Percentiles rank a stretch among this genome's conserved stretches.
Conservation (phyloP, 169 alveolate species). For the Plasmodium vivax region DNA sequence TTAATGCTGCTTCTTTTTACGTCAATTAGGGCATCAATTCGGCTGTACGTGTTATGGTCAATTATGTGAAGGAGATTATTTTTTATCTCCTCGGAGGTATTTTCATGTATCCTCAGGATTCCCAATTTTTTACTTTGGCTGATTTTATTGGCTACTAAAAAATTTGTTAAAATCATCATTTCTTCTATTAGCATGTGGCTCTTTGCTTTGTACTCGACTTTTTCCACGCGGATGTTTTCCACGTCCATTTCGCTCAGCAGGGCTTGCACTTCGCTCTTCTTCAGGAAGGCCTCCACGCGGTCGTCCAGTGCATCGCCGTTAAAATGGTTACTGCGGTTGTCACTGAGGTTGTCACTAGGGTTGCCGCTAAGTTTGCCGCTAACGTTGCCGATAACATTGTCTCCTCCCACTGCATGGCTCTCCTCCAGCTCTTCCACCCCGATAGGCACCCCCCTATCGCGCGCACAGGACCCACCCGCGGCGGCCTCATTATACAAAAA, state of each 20-base stretch:
- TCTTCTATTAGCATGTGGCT: conserved; percentile 88
- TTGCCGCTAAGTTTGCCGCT: background rate
- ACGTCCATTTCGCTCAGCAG: conserved; percentile 59
- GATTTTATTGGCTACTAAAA: conserved; percentile 82
- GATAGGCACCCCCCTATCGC: conserved; percentile 5
- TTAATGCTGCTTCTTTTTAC: conserved; percentile 13
- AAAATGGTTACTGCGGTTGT: background rate
- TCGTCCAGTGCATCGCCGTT: background rate
- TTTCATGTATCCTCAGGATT: conserved; percentile 81
- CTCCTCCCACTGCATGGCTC: background rate
- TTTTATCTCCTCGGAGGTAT: conserved; percentile 81
- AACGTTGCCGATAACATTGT: background rate
- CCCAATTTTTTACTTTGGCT: conserved; percentile 72
- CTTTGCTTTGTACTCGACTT: conserved; percentile 63
- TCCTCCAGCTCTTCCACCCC: conserved; percentile 11
- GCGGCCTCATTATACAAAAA: conserved; percentile 7
- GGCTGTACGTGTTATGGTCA: conserved; percentile 55
- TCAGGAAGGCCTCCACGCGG: background rate
- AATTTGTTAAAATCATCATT: conserved; percentile 86
- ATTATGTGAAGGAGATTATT: conserved; percentile 54
- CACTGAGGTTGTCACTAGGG: background rate
- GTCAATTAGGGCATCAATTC: conserved; percentile 22
- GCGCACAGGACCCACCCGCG: background rate
- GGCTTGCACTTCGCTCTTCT: background rate
- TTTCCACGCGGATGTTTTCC: conserved; percentile 29